phyloP scores from a whole-genome alignment of 208 protist genomes.

The Phytomonas sp. region DNA sequence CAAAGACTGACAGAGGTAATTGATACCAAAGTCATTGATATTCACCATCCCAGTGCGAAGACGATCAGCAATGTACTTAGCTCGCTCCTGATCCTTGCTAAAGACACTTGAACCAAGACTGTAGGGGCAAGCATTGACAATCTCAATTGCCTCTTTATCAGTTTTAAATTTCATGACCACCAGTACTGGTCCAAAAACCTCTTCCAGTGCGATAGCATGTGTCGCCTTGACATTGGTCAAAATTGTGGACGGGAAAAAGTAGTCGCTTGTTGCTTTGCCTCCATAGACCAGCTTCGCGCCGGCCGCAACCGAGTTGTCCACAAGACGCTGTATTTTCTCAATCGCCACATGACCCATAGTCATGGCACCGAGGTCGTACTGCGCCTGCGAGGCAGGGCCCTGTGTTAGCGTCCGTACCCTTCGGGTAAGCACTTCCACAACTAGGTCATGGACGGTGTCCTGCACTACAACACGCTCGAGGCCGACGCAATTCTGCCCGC shows the following conservation, averaged over 20 bases:
- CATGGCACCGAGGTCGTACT: constrained; percentile 90
- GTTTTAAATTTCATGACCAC: constrained; percentile 83
- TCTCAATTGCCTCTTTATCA: constrained; percentile 77
- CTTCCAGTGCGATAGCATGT: constrained; percentile 90
- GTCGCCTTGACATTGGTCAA: constrained; percentile 80
- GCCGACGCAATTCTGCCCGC: constrained; percentile 91
- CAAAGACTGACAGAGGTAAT: constrained; percentile 93
- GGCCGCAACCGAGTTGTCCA: constrained; percentile 81
- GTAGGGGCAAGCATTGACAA: constrained; percentile 87
- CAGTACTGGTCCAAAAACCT: constrained; percentile 92
- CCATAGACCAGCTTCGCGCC: constrained; percentile 86
- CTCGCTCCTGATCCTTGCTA: constrained; percentile 62
- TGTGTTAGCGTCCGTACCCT: constrained; percentile 68
- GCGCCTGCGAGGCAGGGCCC: constrained; percentile 58
- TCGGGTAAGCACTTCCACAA: constrained; percentile 47
- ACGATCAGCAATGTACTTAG: constrained; percentile 71
- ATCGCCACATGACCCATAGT: constrained; percentile 87
- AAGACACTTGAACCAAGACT: constrained; percentile 90
- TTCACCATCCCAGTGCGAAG: constrained; percentile 87
- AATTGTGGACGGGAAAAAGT: constrained; percentile 90
- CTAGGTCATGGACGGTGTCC: constrained; percentile 84
- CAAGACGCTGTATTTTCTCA: constrained; percentile 85
- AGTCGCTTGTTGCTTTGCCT: constrained; percentile 48
- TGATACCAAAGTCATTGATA: constrained; percentile 94
- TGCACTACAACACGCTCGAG: constrained; percentile 81